Evolutionary conservation across 495 filamentous ascomycete genomes (phyloP).

Genomic region (Aspergillus sclerotiicarbonarius): DNA sequence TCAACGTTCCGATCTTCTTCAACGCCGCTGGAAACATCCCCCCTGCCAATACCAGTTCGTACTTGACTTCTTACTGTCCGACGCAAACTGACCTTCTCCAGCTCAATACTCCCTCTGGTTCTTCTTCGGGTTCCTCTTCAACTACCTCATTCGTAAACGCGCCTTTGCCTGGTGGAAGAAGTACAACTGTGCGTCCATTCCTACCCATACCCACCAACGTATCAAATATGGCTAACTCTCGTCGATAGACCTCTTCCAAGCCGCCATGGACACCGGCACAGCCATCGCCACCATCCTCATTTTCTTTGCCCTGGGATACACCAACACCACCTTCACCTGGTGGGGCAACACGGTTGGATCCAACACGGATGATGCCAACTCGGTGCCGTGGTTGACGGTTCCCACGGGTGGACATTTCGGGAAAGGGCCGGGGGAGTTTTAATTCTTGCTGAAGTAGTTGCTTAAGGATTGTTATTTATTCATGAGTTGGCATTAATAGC

Average conservation of each 20-base stretch:
- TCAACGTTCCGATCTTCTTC: slow-evolving; percentile 46
- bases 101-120: slow-evolving; percentile 49
- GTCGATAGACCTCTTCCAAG: slow-evolving; percentile 52
- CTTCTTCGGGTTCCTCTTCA: slow-evolving; percentile 59
- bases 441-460: background rate
- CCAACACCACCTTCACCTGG: slow-evolving; percentile 21
- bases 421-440: slow-evolving; percentile 26
- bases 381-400: slow-evolving; percentile 25
- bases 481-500: too few species aligned
- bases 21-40: slow-evolving; percentile 41
- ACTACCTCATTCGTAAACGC: slow-evolving; percentile 54
- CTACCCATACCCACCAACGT: background rate
- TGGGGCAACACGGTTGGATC: slow-evolving; percentile 31
- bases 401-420: slow-evolving; percentile 28
- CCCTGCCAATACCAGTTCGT: slow-evolving; percentile 35
- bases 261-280: slow-evolving; percentile 63
- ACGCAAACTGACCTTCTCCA: slow-evolving; percentile 7
- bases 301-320: slow-evolving; percentile 53
- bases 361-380: slow-evolving; percentile 24
- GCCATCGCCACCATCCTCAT: slow-evolving; percentile 57
- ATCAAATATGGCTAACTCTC: background rate
- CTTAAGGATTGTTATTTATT: too few species aligned
- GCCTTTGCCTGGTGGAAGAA: slow-evolving; percentile 64
- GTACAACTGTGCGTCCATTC: slow-evolving; percentile 51
- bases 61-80: background rate